Conservation (phyloP, 345 rosid genomes). For the Boechera stricta region DNA sequence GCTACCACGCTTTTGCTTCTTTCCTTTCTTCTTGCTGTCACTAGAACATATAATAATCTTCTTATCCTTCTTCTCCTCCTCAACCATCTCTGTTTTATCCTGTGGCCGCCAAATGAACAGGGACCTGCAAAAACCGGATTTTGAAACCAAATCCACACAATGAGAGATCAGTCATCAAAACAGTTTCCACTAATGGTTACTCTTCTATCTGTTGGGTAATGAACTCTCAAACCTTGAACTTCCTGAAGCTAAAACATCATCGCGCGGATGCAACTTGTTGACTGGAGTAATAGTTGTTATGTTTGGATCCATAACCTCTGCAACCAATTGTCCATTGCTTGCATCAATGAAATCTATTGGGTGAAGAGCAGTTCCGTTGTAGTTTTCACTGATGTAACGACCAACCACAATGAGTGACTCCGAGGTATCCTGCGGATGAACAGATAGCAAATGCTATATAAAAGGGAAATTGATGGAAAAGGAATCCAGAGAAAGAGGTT, state of each 20-base stretch:
- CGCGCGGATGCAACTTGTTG: constrained; percentile 91
- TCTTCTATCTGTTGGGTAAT: background rate
- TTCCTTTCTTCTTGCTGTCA: constrained; percentile 62
- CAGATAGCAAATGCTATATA: constrained; percentile 11
- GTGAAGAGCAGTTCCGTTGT: constrained; percentile 84
- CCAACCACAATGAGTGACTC: constrained; percentile 92
- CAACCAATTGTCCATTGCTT: constrained; percentile 84
- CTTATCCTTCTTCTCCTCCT: constrained; percentile 59
- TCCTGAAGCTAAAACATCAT: constrained; percentile 92
- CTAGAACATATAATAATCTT: constrained; percentile 61
- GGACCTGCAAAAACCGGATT: constrained; percentile 55
- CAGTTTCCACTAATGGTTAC: background rate
- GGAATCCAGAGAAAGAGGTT: background rate
- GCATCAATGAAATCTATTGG: constrained; percentile 90
- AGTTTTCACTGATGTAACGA: constrained; percentile 94
- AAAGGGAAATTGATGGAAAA: background rate
- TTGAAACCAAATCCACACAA: constrained; percentile 15
- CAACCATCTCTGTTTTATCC: constrained; percentile 54
- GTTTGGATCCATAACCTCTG: constrained; percentile 95
- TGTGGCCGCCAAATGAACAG: constrained; percentile 91
- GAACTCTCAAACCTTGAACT: constrained; percentile 74
- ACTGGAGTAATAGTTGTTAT: constrained; percentile 93
- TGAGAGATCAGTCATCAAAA: constrained; percentile 2
- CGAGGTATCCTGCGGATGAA: constrained; percentile 69
- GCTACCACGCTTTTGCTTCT: constrained; percentile 51